These are phyloP conservation scores for Fusarium dimerum DNA, from an alignment of 2,329 filamentous ascomycete species.

Conservation along the genomic window DNA sequence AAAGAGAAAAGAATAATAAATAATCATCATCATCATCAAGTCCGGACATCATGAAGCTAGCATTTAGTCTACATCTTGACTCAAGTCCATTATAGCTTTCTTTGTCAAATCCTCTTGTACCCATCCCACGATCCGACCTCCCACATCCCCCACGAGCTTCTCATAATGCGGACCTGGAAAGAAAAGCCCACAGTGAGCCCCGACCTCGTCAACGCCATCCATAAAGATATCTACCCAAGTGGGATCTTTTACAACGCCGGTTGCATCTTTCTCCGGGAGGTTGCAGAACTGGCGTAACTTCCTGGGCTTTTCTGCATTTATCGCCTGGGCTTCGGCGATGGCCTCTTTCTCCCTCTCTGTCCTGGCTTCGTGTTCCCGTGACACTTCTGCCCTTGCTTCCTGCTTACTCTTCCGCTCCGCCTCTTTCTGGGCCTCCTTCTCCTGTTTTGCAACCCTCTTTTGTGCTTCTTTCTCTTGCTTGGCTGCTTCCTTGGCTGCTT, in stretches of 20 bases:
- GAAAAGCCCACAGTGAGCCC: slow-evolving; percentile 83
- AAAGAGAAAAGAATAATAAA: slow-evolving; percentile 7
- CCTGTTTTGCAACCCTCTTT: slow-evolving; percentile 9
- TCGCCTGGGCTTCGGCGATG: slow-evolving; percentile 9
- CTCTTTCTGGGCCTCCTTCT: slow-evolving; percentile 9
- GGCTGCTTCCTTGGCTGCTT: slow-evolving; percentile 33
- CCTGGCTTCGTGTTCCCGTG: slow-evolving; percentile 1
- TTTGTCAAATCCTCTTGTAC: slow-evolving; percentile 61
- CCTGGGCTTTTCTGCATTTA: slow-evolving; percentile 34
- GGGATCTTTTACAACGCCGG: slow-evolving; percentile 59
- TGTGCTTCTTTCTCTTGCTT: slow-evolving; percentile 30
- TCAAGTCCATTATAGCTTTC: slow-evolving; percentile 37
- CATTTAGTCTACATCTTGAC: slow-evolving; percentile 3
- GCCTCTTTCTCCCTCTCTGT: not conserved
- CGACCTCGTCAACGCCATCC: slow-evolving; percentile 81
- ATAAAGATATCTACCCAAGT: slow-evolving; percentile 81
- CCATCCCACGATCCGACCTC: slow-evolving; percentile 67
- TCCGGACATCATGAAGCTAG: slow-evolving; percentile 6
- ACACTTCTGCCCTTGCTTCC: slow-evolving; percentile 1
- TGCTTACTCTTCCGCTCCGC: slow-evolving; percentile 8
- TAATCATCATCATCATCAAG: slow-evolving; percentile 6
- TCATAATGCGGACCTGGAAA: slow-evolving; percentile 74
- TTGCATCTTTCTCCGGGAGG: slow-evolving; percentile 53
- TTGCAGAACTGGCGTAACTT: slow-evolving; percentile 79
- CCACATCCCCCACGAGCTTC: slow-evolving; percentile 73